These are phyloP conservation scores for Lotus japonicus DNA, from an alignment of 306 rosid genomes.

Conservation along the genomic window DNA sequence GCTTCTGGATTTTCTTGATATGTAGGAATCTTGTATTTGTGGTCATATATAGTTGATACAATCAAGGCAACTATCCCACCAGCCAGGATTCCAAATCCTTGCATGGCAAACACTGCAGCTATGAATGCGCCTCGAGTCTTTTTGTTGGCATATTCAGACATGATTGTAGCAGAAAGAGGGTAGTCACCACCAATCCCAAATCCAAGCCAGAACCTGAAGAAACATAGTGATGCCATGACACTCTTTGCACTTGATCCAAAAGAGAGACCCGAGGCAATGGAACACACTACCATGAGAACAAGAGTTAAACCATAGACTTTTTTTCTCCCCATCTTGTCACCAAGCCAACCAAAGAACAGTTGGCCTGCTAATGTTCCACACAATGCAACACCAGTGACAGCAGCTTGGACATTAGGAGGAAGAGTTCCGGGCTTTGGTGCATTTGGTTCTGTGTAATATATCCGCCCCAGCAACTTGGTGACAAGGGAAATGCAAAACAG, in stretches of 20 bases:
- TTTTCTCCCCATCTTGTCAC: constrained; percentile 75
- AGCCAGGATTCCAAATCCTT: constrained; percentile 67
- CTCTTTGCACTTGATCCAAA: constrained; percentile 13
- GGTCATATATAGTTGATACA: constrained; percentile 39
- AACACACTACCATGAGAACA: constrained; percentile 48
- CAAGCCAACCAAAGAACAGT: constrained; percentile 85
- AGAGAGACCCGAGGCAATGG: constrained; percentile 53
- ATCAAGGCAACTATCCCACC: constrained; percentile 63
- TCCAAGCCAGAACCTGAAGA: constrained; percentile 84
- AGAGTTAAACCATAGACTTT: constrained; percentile 66
- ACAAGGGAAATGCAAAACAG: constrained; percentile 68
- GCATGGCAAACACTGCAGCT: constrained; percentile 82
- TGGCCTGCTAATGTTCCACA: constrained; percentile 66
- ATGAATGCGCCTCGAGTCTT: constrained; percentile 78
- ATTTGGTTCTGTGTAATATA: constrained; percentile 29
- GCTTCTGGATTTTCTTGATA: constrained; percentile 2
- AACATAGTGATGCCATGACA: constrained; percentile 49
- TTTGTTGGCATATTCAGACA: constrained; percentile 89
- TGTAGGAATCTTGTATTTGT: constrained; percentile 29
- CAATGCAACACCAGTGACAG: constrained; percentile 64
- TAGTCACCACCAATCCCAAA: constrained; percentile 89
- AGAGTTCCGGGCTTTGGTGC: constrained; percentile 43
- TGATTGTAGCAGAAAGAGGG: constrained; percentile 80
- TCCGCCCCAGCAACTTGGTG: constrained; percentile 59
- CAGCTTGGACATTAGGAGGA: constrained; percentile 51